A percentile compares a stretch with the other conserved stretches of the same genome.
Evolutionary conservation across 139 green algal genomes (phyloP).

Genomic region (Ettlia oleoabundans): DNA sequence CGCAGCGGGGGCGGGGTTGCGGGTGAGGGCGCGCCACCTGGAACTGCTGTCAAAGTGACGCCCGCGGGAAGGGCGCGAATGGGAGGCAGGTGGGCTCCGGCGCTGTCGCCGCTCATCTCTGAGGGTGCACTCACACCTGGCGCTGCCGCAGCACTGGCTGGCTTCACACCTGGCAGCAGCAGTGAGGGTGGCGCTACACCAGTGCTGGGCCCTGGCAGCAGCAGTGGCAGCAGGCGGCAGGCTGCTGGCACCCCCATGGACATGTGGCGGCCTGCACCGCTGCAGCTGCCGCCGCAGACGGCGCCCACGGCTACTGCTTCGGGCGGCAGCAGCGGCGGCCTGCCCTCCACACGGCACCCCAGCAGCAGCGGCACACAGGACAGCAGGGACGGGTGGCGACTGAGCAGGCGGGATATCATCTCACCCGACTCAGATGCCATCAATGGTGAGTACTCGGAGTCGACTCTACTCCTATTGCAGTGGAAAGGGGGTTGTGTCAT

Average conservation of each 20-base stretch:
- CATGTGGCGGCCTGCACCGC: constrained; percentile 5
- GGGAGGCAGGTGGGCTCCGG: constrained; percentile 26
- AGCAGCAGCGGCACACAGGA: constrained; percentile 32
- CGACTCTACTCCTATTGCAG: too few relatives aligned
- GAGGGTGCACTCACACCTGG: constrained; percentile 42
- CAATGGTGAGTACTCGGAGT: not conserved
- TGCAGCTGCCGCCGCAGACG: constrained; percentile 17
- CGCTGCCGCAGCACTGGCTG: not conserved
- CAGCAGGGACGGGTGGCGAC: constrained; percentile 34
- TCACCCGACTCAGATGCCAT: constrained; percentile 20
- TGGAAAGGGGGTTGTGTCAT: too few relatives aligned
- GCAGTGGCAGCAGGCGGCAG: not conserved
- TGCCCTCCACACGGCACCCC: not conserved
- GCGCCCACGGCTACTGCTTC: not conserved
- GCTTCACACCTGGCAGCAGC: not conserved
- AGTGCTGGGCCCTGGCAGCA: not conserved
- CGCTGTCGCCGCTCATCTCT: constrained; percentile 43
- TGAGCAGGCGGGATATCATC: constrained; percentile 18
- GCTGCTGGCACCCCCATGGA: not conserved
- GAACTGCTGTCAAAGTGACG: not conserved
- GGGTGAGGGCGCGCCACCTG: not conserved
- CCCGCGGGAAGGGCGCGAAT: not conserved
- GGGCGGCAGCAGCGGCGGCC: not conserved
- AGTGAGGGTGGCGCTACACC: not conserved
- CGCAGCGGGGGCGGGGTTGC: not conserved